phyloP scores from a whole-genome alignment of 2,329 filamentous ascomycete genomes.

The Neurospora sp. region DNA sequence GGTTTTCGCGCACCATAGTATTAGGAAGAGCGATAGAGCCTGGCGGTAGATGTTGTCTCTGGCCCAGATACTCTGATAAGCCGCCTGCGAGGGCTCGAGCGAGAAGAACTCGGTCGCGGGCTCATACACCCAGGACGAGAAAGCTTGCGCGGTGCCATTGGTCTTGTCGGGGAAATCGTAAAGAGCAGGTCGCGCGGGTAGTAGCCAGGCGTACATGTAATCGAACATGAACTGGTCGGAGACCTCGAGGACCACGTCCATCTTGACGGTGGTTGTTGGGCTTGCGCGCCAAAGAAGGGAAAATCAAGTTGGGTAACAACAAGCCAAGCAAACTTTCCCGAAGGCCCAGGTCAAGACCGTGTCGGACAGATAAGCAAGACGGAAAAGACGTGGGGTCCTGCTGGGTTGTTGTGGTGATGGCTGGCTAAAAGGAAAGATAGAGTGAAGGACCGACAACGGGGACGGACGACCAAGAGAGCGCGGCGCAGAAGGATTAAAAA shows the following conservation, averaged over 20 bases:
- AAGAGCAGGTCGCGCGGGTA: slow-evolving; percentile 49
- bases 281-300: not conserved
- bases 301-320: not conserved
- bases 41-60: slow-evolving; percentile 74
- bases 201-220: slow-evolving; percentile 59
- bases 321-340: not conserved
- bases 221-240: slow-evolving; percentile 77
- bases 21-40: slow-evolving; percentile 63
- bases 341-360: not conserved
- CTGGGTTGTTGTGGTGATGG: not conserved
- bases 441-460: not conserved
- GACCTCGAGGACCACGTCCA: slow-evolving; percentile 88
- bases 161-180: slow-evolving; percentile 41
- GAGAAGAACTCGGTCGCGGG: slow-evolving; percentile 62
- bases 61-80: slow-evolving; percentile 67
- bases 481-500: not conserved
- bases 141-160: slow-evolving; percentile 45
- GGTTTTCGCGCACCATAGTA: slow-evolving; percentile 60
- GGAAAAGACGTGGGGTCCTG: not conserved
- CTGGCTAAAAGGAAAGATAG: not conserved
- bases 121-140: slow-evolving; percentile 58
- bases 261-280: slow-evolving; percentile 31
- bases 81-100: slow-evolving; percentile 61
- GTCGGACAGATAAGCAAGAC: not conserved
- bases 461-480: slow-evolving; percentile 1